Evolutionary conservation across 805 yeast species (phyloP).

Genomic region (Pichia heedii): DNA sequence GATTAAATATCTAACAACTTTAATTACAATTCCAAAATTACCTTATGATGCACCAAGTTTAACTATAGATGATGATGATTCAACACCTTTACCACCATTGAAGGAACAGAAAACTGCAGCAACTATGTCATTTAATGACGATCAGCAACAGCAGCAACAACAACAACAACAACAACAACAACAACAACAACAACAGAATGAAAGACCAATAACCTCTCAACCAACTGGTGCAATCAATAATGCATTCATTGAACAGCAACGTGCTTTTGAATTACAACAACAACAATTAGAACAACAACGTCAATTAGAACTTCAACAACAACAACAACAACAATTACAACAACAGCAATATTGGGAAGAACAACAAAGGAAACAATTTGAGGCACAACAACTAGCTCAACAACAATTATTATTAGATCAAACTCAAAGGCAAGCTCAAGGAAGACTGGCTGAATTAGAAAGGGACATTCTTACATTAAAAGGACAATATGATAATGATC

Average conservation of each 20-base stretch:
- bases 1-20: conserved; percentile 67
- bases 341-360: conserved; percentile 69
- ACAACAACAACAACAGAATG: neutral
- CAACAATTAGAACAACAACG: conserved; percentile 50
- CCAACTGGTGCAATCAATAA: conserved; percentile 43
- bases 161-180: conserved; percentile 29
- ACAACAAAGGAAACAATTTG: conserved; percentile 62
- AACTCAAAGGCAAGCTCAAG: conserved; percentile 64
- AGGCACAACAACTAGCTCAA: conserved; percentile 61
- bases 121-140: conserved; percentile 1
- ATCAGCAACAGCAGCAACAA: no score
- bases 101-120: conserved; percentile 12
- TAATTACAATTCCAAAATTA: conserved; percentile 71
- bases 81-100: conserved; percentile 31
- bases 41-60: conserved; percentile 53
- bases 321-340: conserved; percentile 56
- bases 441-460: conserved; percentile 71
- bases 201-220: conserved; percentile 33
- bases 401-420: conserved; percentile 62
- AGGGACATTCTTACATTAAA: conserved; percentile 67
- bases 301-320: conserved; percentile 55
- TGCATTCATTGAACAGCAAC: conserved; percentile 38
- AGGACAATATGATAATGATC: conserved; percentile 82
- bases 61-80: conserved; percentile 33
- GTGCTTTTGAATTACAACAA: conserved; percentile 49